These are phyloP conservation scores for Fragaria vesca DNA, from an alignment of 306 rosid genomes.

Conservation along the genomic window DNA sequence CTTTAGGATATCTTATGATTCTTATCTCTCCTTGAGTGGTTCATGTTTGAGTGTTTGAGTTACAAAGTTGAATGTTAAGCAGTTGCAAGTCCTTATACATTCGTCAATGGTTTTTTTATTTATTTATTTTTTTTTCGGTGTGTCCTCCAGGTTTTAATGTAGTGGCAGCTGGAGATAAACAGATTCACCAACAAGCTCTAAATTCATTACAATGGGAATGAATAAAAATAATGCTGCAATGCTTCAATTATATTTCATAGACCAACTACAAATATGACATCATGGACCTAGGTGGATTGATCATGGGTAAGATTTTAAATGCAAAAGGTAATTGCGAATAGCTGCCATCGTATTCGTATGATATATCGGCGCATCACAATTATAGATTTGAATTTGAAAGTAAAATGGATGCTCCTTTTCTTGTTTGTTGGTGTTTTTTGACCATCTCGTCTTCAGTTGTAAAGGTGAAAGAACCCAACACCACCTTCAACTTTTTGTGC, in stretches of 20 bases:
- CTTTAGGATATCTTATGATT: background rate
- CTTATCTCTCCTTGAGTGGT: constrained; percentile 1
- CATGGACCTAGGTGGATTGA: background rate
- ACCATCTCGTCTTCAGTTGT: no score
- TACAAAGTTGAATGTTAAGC: background rate
- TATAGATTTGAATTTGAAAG: background rate
- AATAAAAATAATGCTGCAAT: background rate
- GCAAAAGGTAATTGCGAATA: background rate
- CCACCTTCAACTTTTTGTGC: no score
- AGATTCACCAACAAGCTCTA: constrained; percentile 70
- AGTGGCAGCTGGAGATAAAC: constrained; percentile 84
- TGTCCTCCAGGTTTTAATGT: constrained; percentile 67
- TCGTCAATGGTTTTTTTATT: background rate
- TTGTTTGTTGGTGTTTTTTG: no score
- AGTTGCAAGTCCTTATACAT: background rate
- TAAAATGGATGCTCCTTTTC: background rate
- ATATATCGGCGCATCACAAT: background rate
- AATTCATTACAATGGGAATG: constrained; percentile 67
- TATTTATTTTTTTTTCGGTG: background rate
- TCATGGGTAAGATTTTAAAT: background rate
- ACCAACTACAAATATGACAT: background rate
- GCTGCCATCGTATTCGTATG: background rate
- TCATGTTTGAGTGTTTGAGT: constrained; percentile 2
- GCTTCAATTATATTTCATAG: background rate
- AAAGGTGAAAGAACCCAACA: no score